A percentile compares a stretch with the other conserved stretches of the same genome.
phyloP scores from a whole-genome alignment of 2,329 filamentous ascomycete genomes.

The Aspergillus brasiliensis region DNA sequence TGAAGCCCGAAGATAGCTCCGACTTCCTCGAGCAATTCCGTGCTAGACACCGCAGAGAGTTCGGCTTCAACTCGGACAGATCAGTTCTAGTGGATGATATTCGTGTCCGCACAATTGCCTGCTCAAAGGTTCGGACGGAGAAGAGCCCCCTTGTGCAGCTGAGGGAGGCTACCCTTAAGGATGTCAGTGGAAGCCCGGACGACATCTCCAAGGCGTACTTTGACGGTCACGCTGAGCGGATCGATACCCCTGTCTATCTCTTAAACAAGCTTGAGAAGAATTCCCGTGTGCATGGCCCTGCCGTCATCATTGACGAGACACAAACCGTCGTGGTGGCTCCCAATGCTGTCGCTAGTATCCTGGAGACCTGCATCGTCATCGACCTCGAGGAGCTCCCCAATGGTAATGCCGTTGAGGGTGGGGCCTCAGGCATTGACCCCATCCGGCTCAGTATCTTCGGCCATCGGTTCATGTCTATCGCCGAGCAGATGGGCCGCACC shows the following conservation, averaged over 20 bases:
- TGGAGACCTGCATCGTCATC: constrained; percentile 86
- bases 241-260: constrained; percentile 41
- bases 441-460: constrained; percentile 59
- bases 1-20: constrained; percentile 72
- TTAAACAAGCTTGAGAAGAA: constrained; percentile 37
- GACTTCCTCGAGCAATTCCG: constrained; percentile 82
- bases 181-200: constrained; percentile 63
- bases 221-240: constrained; percentile 30
- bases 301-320: constrained; percentile 71
- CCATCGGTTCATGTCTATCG: constrained; percentile 61
- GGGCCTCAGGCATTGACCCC: constrained; percentile 45
- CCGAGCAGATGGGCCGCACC: constrained; percentile 61
- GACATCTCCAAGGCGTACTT: constrained; percentile 42
- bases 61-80: constrained; percentile 83
- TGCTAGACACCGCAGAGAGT: constrained; percentile 84
- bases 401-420: constrained; percentile 16
- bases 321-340: constrained; percentile 93
- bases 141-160: constrained; percentile 72
- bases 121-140: constrained; percentile 59
- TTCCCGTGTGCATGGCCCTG: constrained; percentile 61
- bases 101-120: constrained; percentile 81
- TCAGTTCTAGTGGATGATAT: constrained; percentile 90
- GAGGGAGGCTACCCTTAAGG: constrained; percentile 44
- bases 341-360: constrained; percentile 71
- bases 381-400: constrained; percentile 65